phyloP scores from a whole-genome alignment of 441 rosid genomes.

The Capsella rubella region DNA sequence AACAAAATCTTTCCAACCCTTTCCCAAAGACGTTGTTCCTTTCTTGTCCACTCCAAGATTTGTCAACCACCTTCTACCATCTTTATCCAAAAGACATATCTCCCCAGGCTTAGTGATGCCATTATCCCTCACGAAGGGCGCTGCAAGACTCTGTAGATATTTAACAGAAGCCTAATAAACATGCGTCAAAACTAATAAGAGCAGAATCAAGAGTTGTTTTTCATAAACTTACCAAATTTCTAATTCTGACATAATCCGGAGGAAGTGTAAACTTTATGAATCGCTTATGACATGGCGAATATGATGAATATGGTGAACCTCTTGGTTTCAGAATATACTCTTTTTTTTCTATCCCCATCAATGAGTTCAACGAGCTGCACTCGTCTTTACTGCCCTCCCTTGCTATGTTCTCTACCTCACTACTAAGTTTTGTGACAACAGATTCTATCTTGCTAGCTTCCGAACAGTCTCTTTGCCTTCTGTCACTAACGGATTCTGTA shows the following conservation, averaged over 20 bases:
- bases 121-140: neutral
- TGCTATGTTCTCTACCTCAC: conserved; percentile 11
- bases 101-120: conserved; percentile 9
- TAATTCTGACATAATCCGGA: neutral
- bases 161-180: neutral
- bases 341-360: neutral
- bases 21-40: conserved; percentile 22
- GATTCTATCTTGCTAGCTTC: conserved; percentile 21
- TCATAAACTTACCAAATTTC: conserved; percentile 17
- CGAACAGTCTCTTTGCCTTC: neutral
- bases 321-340: neutral
- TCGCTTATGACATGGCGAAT: conserved; percentile 20
- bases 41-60: neutral
- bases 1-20: conserved; percentile 30
- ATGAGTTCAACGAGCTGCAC: neutral
- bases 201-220: neutral
- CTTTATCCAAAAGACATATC: neutral
- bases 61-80: conserved; percentile 11
- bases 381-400: neutral
- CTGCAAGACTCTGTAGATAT: conserved; percentile 9
- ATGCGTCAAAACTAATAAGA: neutral
- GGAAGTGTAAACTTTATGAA: conserved; percentile 25
- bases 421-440: neutral
- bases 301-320: conserved; percentile 21
- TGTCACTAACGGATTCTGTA: neutral